phyloP scores from a whole-genome alignment of 2,329 filamentous ascomycete genomes.

The Cordyceps militaris region DNA sequence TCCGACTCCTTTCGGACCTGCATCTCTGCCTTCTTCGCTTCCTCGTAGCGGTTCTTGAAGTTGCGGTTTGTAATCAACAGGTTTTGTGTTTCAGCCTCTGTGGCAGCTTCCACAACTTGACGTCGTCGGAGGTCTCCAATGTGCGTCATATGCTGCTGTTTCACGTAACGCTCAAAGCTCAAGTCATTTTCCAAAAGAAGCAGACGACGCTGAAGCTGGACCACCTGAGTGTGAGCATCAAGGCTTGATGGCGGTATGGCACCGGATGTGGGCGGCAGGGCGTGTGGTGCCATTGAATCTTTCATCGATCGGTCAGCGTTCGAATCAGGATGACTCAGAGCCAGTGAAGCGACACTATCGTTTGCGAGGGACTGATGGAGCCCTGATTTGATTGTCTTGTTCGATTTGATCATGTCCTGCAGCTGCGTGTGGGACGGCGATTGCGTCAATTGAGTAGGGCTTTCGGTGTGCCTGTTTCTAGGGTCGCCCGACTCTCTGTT shows the following conservation, averaged over 20 bases:
- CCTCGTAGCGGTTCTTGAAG: constrained; percentile 64
- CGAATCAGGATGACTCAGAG: constrained; percentile 44
- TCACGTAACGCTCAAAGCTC: constrained; percentile 76
- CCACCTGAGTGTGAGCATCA: constrained; percentile 33
- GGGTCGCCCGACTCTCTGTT: constrained; percentile 39
- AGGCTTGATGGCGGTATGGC: constrained; percentile 22
- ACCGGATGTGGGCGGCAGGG: constrained; percentile 17
- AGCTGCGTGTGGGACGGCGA: constrained; percentile 49
- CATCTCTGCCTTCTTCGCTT: constrained; percentile 62
- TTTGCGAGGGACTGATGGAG: constrained; percentile 49
- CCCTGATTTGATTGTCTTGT: constrained; percentile 50
- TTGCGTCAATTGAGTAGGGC: constrained; percentile 46
- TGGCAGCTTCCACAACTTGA: constrained; percentile 68
- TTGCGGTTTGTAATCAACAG: constrained; percentile 69
- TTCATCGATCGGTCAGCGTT: constrained; percentile 31
- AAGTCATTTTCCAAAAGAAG: constrained; percentile 71
- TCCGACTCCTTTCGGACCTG: constrained; percentile 67
- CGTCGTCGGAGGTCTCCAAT: constrained; percentile 71
- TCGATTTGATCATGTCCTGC: constrained; percentile 54
- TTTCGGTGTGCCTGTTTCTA: constrained; percentile 42
- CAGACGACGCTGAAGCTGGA: constrained; percentile 64
- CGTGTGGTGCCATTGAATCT: constrained; percentile 23
- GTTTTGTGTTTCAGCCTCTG: constrained; percentile 76
- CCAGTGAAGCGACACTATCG: constrained; percentile 50
- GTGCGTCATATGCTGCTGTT: constrained; percentile 74